Evolutionary conservation across 2,329 filamentous ascomycete genomes (phyloP).

Genomic region (Lecanicillium sp.): DNA sequence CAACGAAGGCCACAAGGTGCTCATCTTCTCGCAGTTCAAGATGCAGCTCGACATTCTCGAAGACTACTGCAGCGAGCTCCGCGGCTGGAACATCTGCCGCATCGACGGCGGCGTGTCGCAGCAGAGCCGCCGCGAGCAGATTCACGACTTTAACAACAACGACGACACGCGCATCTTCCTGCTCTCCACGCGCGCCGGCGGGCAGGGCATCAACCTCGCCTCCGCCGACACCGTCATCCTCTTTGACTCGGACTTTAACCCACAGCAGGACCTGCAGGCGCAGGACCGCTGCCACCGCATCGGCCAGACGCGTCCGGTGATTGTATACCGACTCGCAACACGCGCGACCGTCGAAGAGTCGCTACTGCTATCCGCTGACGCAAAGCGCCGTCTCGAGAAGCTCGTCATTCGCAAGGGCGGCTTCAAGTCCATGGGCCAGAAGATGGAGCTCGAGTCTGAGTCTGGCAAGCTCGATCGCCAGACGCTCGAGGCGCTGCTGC

Average conservation of each 20-base stretch:
- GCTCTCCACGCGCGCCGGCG: constrained; percentile 83
- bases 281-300: constrained; percentile 95
- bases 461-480: constrained; percentile 46
- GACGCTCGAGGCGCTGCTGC: constrained; percentile 51
- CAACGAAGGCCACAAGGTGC: constrained; percentile 70
- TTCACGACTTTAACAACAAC: constrained; percentile 64
- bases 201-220: constrained; percentile 90
- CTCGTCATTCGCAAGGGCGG: constrained; percentile 92
- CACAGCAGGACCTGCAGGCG: constrained; percentile 92
- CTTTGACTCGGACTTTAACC: constrained; percentile 88
- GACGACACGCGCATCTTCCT: constrained; percentile 68
- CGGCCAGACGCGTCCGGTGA: constrained; percentile 83
- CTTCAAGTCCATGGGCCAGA: constrained; percentile 62
- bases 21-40: constrained; percentile 96
- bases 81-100: constrained; percentile 73
- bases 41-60: constrained; percentile 87
- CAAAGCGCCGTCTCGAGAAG: constrained; percentile 87
- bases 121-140: constrained; percentile 59
- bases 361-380: constrained; percentile 78
- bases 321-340: constrained; percentile 90
- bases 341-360: constrained; percentile 88
- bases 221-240: constrained; percentile 88
- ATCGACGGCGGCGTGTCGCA: constrained; percentile 87
- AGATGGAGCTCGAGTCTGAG: constrained; percentile 42
- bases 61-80: constrained; percentile 72